Conservation (phyloP, 352 stramenopile genomes). For the Phytophthora sp. region DNA sequence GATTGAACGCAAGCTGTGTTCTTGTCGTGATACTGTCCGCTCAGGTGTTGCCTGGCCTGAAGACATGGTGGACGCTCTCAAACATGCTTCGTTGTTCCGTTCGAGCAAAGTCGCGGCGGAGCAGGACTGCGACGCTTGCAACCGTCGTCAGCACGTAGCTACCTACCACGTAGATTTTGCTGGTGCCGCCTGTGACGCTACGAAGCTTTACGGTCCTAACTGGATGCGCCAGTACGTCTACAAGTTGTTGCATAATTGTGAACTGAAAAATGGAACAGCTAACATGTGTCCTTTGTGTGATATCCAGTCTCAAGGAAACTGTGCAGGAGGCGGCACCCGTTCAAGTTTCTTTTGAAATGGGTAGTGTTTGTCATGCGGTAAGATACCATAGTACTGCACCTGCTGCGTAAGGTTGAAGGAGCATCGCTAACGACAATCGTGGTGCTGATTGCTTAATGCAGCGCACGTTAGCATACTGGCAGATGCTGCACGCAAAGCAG, state of each 20-base stretch:
- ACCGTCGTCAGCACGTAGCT: constrained; percentile 67
- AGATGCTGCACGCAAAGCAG: constrained; percentile 81
- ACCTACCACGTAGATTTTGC: constrained; percentile 61
- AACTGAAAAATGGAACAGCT: neutral
- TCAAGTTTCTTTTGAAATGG: constrained; percentile 62
- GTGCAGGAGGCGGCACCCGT: constrained; percentile 38
- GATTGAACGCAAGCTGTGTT: constrained; percentile 80
- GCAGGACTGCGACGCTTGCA: constrained; percentile 77
- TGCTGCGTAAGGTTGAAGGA: no score
- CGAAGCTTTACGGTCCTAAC: constrained; percentile 62
- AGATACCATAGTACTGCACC: constrained; percentile 1
- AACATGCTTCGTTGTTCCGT: constrained; percentile 45
- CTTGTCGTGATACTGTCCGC: constrained; percentile 68
- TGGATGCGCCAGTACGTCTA: constrained; percentile 66
- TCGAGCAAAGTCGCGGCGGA: constrained; percentile 37
- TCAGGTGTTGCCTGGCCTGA: constrained; percentile 74
- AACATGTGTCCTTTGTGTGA: neutral
- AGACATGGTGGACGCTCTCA: constrained; percentile 65
- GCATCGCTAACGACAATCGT: no score
- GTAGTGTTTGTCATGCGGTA: constrained; percentile 84
- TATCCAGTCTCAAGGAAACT: constrained; percentile 44
- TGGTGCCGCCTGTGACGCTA: constrained; percentile 68
- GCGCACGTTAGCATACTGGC: constrained; percentile 80
- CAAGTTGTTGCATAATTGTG: neutral
- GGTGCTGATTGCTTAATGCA: no score